Conservation (phyloP, 148 eudicot species). For the Vaccinium darrowii region DNA sequence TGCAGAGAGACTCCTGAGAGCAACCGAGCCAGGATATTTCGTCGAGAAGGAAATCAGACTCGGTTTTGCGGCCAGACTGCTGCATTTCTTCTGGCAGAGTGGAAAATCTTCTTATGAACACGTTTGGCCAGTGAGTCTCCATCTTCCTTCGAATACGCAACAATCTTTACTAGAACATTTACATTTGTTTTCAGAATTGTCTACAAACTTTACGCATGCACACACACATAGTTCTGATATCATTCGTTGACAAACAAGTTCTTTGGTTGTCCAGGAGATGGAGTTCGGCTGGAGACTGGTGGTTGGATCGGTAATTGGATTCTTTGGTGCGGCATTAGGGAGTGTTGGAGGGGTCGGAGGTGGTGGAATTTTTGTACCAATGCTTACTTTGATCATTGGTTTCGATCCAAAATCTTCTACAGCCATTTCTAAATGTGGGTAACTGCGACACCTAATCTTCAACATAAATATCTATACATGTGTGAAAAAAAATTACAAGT, state of each 20-base stretch:
- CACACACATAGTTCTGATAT: not conserved
- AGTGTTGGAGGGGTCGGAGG: constrained; percentile 70
- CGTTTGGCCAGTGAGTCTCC: constrained; percentile 53
- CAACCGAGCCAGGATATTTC: constrained; percentile 9
- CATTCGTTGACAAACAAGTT: not conserved
- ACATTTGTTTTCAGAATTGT: no score
- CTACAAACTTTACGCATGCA: not conserved
- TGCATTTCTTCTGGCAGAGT: constrained; percentile 46
- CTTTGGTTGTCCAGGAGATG: constrained; percentile 40
- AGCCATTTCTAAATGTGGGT: constrained; percentile 65
- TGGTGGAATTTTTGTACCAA: constrained; percentile 63
- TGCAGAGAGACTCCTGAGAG: constrained; percentile 47
- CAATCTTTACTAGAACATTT: no score
- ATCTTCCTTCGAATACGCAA: no score
- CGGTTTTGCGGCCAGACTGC: constrained; percentile 25
- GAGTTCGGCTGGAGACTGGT: constrained; percentile 52
- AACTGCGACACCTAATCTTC: not conserved
- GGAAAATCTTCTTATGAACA: constrained; percentile 49
- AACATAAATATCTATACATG: no score
- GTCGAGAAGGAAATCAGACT: constrained; percentile 23
- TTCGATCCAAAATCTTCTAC: constrained; percentile 67
- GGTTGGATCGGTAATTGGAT: constrained; percentile 49
- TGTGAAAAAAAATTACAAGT: no score
- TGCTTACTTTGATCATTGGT: constrained; percentile 59
- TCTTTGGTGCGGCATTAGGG: constrained; percentile 62